These are phyloP conservation scores for Mentha longifolia DNA, from an alignment of 257 asterid species.

Conservation along the genomic window DNA sequence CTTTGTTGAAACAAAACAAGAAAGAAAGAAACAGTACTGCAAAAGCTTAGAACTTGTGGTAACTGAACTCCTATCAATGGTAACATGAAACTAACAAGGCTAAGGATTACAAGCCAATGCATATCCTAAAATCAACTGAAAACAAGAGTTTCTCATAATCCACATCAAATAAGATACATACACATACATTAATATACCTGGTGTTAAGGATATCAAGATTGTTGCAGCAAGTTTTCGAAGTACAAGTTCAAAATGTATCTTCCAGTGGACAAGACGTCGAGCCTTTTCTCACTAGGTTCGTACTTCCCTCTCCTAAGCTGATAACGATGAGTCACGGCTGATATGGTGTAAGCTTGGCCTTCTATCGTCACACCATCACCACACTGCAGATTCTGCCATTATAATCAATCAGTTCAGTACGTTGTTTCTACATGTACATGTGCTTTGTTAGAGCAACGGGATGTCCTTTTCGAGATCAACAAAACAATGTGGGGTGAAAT, in stretches of 20 bases:
- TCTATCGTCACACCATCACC: conserved; percentile 96
- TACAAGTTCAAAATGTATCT: conserved; percentile 86
- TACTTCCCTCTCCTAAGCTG: conserved; percentile 95
- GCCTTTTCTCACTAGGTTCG: conserved; percentile 88
- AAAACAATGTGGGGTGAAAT: background rate
- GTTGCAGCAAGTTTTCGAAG: conserved; percentile 72
- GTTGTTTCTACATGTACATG: background rate
- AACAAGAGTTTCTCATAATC: conserved; percentile 2
- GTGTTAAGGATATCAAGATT: conserved; percentile 48
- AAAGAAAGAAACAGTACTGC: too few relatives aligned
- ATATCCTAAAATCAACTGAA: background rate
- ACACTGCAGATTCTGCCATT: conserved; percentile 80
- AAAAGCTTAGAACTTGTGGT: too few relatives aligned
- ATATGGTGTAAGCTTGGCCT: too few relatives aligned
- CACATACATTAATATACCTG: too few relatives aligned
- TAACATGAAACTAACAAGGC: too few relatives aligned
- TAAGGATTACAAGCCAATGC: too few relatives aligned
- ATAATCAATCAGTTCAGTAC: conserved; percentile 11
- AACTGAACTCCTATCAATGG: too few relatives aligned
- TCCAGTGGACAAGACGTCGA: conserved; percentile 87
- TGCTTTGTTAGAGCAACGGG: background rate
- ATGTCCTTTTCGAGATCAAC: background rate
- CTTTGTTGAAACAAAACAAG: too few relatives aligned
- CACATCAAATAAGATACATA: too few relatives aligned
- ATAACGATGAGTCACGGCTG: conserved; percentile 88